Base-by-base conservation (phyloP, 2,329 filamentous ascomycete genomes). In the Trichoderma sp. region DNA sequence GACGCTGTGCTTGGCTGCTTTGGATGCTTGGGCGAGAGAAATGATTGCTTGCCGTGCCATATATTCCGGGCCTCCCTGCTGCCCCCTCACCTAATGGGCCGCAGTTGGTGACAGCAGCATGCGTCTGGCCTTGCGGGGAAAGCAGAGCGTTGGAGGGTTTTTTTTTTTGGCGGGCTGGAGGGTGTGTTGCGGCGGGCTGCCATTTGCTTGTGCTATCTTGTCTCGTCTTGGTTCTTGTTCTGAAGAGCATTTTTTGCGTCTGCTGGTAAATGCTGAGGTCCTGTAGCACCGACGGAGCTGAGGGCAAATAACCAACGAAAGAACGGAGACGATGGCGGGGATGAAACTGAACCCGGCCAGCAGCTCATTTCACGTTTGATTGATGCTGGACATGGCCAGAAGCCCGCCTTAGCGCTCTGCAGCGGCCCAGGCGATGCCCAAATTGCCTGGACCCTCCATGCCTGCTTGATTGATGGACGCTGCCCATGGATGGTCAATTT, bases 121-220 rank as follows among this genome's bases (percentile, higher is more conserved):
- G 57, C 57, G 59, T 53, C 32, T 39, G 53, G 52, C 42, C 42
- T 53, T 63, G 59, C 59, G 59, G 59, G 59, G 59, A 63, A 59
- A 63, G 48, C 32, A 34, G 50, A 25, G 29, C 45, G 42, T 29
- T 13, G 35, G 32, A 35, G n/a, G n/a, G n/a, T n/a, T n/a, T n/a
- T n/a, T n/a, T n/a, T 35, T 59, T 9, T 45, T 39, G 3, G 54
- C 19, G 53, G 17, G 37, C 17, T 8, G 22, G 27, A 27, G 32
- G 59, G 59, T 63, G 59, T 63, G 45, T 52, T 53, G 59, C 59
- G 32, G 19, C 17, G 48, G 3, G 10, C 10, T 53, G 59, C 48
- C 10, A 52, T 63, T 63, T 63, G 59, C 22, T 25, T 60, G 58
- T 17, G n/a, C 13, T 19, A 45, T 59, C 29, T 10, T 32, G 52